These are phyloP conservation scores for Rutstroemia sp. DNA, from an alignment of 2,329 filamentous ascomycete genomes.

Conservation along the genomic window DNA sequence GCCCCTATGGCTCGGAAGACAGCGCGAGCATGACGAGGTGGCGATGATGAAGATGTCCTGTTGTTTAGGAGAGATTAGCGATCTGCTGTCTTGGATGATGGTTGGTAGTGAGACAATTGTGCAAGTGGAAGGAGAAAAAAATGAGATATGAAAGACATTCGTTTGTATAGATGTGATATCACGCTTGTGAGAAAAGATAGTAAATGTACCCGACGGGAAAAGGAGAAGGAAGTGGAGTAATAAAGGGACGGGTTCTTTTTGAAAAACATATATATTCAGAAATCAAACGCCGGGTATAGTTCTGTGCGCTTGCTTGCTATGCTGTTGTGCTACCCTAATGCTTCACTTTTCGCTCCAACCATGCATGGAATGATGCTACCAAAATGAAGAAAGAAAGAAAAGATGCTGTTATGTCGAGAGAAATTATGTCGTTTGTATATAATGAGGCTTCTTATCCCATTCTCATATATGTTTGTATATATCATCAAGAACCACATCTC, in stretches of 20 bases:
- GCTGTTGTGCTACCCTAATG: slow-evolving; percentile 12
- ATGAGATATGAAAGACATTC: background rate
- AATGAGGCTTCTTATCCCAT: background rate
- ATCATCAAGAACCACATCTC: too few species aligned
- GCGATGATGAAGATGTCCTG: slow-evolving; percentile 61
- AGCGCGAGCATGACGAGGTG: slow-evolving; percentile 61
- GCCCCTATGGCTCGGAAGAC: slow-evolving; percentile 56
- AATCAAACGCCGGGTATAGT: slow-evolving; percentile 13
- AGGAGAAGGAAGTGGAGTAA: background rate
- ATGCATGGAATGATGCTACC: too few species aligned
- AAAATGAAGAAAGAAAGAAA: background rate
- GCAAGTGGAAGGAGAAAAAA: background rate
- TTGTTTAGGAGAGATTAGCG: background rate
- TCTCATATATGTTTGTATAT: too few species aligned
- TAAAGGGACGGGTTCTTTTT: background rate
- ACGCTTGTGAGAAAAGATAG: background rate
- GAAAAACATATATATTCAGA: background rate
- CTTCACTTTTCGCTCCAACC: background rate
- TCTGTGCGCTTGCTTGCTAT: slow-evolving; percentile 15
- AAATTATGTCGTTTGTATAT: background rate
- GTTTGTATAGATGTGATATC: background rate
- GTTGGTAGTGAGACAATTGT: too few species aligned
- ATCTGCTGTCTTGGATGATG: too few species aligned
- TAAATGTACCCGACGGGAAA: background rate
- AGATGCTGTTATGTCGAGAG: background rate